Evolutionary conservation across 305 asterid genomes (phyloP), one percentile per base, ranked within the genome.

Genomic region (Euphrasia arctica): DNA sequence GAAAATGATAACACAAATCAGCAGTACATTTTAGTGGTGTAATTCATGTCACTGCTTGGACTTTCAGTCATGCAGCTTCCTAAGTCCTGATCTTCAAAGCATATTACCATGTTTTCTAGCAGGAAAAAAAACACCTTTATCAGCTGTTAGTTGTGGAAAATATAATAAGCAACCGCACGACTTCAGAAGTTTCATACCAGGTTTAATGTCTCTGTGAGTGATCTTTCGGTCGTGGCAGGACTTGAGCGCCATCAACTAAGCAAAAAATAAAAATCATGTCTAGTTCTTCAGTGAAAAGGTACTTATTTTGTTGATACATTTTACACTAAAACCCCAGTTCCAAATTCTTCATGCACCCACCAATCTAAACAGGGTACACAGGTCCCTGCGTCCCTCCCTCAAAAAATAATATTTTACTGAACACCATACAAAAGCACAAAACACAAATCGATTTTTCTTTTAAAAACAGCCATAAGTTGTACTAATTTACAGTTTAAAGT

Each of bases 201-300:
- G 99, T 78, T 93, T 93, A 67, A 93, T 86, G 82, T 93, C 99
- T 78, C 99, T 85, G 72, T 93, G 99, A 65, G 96, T 90, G 77
- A 93, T 86, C 80, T 86, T 90, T 66, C 95, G 97, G 70, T 83
- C 90, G 64, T 93, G 99, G 81, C 99, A 93, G 69, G 96, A 74
- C 81, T 90, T 90, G 9, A 93, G 87, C 9, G 96, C 95, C 93
- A 81, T 78, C 83, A 93, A 73, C 99, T 93, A 80, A 64, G 64
- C 65, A 72, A 66, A 69, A 72, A 4, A 67, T 47, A 68, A 78
- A 66, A 71, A 75, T 58, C 14, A 67, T 13, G 57, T 31, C 65
- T 71, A 64, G 74, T 61, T 73, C 65, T 54, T 58, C 50, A 22
- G 62, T 57, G 66, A 70, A 63, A 64, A 68, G 12, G 18, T 41